A percentile compares a stretch with the other conserved stretches of the same genome.
Evolutionary conservation across 306 rosid species (phyloP).

Genomic region (Begonia masoniana): DNA sequence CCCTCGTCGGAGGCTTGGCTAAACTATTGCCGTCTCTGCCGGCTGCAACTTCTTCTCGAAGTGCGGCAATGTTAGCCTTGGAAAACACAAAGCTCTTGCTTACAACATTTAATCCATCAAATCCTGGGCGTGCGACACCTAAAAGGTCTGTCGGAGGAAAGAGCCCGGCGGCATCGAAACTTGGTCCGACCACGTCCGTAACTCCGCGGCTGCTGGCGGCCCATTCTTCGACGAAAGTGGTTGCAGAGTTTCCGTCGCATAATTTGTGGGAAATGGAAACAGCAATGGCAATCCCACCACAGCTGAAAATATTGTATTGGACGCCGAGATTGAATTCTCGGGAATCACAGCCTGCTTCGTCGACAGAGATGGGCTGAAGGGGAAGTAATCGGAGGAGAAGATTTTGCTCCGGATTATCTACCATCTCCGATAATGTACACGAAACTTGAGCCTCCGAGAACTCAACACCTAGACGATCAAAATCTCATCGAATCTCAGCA

Average conservation of each 20-base stretch:
- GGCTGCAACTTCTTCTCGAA: conserved; percentile 5
- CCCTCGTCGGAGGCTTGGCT: conserved; percentile 16
- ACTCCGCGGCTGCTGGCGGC: conserved; percentile 7
- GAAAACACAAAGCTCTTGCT: conserved; percentile 16
- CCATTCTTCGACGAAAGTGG: conserved; percentile 6
- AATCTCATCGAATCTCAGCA: no score
- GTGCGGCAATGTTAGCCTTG: conserved; percentile 1
- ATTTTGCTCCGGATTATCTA: conserved; percentile 2
- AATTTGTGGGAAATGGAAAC: conserved; percentile 12
- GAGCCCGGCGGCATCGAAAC: conserved; percentile 10
- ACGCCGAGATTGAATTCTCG: neutral
- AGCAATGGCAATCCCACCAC: conserved; percentile 10
- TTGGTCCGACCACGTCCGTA: neutral
- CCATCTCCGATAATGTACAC: neutral
- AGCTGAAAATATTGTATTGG: conserved; percentile 5
- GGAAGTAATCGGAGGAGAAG: conserved; percentile 3
- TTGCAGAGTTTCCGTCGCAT: conserved; percentile 4
- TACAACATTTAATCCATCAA: conserved; percentile 8
- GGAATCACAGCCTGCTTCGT: neutral
- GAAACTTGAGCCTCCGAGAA: conserved; percentile 10
- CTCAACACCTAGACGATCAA: neutral
- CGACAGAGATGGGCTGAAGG: neutral
- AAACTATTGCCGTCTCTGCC: neutral
- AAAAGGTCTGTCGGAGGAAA: conserved; percentile 21
- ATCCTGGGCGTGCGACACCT: neutral